phyloP scores from a whole-genome alignment of 176 grass and related monocot species.

The Aegilops speltoides region DNA sequence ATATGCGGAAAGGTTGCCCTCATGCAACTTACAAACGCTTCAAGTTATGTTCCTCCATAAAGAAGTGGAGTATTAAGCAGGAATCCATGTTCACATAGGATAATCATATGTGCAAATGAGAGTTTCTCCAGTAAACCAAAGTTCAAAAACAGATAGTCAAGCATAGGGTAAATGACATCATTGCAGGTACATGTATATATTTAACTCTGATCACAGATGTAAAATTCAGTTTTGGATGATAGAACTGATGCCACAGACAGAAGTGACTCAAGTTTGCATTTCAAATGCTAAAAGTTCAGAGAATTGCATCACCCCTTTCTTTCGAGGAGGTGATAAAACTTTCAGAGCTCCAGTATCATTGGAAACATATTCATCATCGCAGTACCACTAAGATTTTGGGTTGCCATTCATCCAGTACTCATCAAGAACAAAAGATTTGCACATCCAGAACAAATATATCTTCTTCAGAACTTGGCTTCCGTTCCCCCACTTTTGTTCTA shows the following conservation, averaged over 20 bases:
- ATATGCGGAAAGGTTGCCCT: not conserved
- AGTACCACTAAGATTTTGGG: not conserved
- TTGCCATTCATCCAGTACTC: conserved; percentile 28
- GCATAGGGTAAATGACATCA: not conserved
- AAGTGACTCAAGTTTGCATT: conserved; percentile 8
- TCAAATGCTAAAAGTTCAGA: not conserved
- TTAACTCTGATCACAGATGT: not conserved
- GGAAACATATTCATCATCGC: conserved; percentile 1
- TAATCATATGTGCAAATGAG: not conserved
- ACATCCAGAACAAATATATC: conserved; percentile 36
- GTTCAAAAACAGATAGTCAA: not conserved
- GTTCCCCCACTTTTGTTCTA: conserved; percentile 22
- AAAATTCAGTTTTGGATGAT: not conserved
- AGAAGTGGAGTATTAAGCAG: not conserved
- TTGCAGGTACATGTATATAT: not conserved
- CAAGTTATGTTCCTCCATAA: not conserved
- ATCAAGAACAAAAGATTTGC: conserved; percentile 36
- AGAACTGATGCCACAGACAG: not conserved
- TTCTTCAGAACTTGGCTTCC: conserved; percentile 20
- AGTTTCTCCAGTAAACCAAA: not conserved
- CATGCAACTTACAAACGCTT: not conserved
- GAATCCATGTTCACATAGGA: not conserved
- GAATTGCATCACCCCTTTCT: not conserved
- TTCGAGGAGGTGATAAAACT: not conserved
- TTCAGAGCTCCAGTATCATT: not conserved